Evolutionary conservation across 352 stramenopile genomes (phyloP).

Genomic region (Phytophthora sp.): DNA sequence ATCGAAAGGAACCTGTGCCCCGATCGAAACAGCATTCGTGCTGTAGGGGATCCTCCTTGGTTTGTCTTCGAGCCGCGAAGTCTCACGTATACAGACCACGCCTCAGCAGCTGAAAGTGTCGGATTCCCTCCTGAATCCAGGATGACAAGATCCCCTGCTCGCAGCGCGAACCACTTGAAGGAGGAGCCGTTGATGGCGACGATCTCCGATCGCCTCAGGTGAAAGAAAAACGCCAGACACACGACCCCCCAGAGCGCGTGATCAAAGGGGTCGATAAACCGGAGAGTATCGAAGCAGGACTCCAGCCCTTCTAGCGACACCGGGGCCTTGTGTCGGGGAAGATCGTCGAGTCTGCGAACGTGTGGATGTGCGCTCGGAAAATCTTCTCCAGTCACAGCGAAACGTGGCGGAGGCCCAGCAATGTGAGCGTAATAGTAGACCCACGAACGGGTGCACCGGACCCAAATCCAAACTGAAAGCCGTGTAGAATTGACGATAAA

Average conservation of each 20-base stretch:
- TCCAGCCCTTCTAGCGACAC: conserved; percentile 2
- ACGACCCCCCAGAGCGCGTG: conserved; percentile 2
- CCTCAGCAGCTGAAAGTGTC: neutral
- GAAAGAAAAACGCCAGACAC: conserved; percentile 5
- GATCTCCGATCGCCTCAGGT: neutral
- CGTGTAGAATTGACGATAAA: too few relatives aligned
- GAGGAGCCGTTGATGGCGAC: neutral
- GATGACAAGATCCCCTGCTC: neutral
- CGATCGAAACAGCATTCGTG: neutral
- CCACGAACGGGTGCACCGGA: too few relatives aligned
- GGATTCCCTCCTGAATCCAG: neutral
- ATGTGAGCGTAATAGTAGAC: too few relatives aligned
- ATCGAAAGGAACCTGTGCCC: neutral
- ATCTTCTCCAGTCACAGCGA: neutral
- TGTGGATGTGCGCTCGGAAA: conserved; percentile 1
- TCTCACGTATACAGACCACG: neutral
- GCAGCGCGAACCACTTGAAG: neutral
- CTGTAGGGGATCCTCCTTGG: neutral
- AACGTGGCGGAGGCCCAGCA: too few relatives aligned
- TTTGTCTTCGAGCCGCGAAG: conserved; percentile 2
- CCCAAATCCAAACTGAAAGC: too few relatives aligned
- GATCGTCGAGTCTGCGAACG: conserved; percentile 1
- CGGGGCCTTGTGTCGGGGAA: neutral
- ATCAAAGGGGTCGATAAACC: conserved; percentile 1
- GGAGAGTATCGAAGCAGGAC: conserved; percentile 1